Conservation (phyloP, 441 rosid species). For the Populus hybrid region DNA sequence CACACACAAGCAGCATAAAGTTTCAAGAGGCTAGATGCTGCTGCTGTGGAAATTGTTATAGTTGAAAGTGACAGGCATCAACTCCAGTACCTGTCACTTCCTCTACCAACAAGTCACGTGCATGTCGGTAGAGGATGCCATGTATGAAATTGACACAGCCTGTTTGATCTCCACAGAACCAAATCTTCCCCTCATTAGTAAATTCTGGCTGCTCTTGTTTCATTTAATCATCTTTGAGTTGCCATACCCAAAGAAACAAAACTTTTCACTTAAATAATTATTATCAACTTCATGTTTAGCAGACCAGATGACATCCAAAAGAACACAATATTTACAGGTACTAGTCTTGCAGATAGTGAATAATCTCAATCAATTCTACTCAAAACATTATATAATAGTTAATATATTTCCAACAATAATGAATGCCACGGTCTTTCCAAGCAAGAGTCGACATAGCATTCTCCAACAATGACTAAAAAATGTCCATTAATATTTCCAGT, state of each 20-base stretch:
- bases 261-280: background rate
- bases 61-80: background rate
- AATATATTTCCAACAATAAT: background rate
- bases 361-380: background rate
- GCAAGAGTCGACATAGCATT: background rate
- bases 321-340: background rate
- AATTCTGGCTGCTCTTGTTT: background rate
- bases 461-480: background rate
- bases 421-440: background rate
- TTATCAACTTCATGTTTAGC: background rate
- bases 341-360: background rate
- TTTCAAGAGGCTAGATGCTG: background rate
- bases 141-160: constrained; percentile 7
- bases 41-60: constrained; percentile 1
- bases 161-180: constrained; percentile 1
- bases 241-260: background rate
- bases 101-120: background rate
- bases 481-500: background rate
- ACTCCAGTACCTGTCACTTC: constrained; percentile 1
- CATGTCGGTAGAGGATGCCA: background rate
- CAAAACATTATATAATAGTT: background rate
- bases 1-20: constrained; percentile 6
- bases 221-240: background rate
- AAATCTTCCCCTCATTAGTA: background rate
- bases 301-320: background rate